A percentile compares a stretch with the other conserved stretches of the same genome.
phyloP scores from a whole-genome alignment of 2,329 filamentous ascomycete genomes.

The Kalmusia sp. region DNA sequence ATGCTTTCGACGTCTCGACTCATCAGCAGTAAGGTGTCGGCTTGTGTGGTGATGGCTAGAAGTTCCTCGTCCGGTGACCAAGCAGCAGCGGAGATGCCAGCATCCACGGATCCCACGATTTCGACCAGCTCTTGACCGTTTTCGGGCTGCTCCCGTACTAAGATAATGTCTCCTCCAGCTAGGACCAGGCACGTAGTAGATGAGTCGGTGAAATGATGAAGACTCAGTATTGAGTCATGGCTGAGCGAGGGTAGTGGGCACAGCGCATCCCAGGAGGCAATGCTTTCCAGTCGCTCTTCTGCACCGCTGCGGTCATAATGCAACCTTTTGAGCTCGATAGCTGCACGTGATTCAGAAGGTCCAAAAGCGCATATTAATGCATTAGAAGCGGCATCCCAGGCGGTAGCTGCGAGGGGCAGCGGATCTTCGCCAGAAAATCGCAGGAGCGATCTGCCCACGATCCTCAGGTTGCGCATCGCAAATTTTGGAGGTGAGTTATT shows the following conservation, averaged over 20 bases:
- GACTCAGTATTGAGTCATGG: constrained; percentile 76
- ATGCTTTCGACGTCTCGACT: constrained; percentile 88
- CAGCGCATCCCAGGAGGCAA: constrained; percentile 89
- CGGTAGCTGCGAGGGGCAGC: constrained; percentile 73
- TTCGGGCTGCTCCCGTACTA: constrained; percentile 75
- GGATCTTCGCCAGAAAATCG: constrained; percentile 63
- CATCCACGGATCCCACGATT: constrained; percentile 93
- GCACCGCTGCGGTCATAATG: constrained; percentile 52
- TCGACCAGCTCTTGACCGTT: constrained; percentile 81
- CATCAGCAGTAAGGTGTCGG: constrained; percentile 86
- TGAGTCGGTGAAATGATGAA: constrained; percentile 87
- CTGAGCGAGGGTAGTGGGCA: constrained; percentile 77
- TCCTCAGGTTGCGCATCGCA: constrained; percentile 86
- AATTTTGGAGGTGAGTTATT: constrained; percentile 5
- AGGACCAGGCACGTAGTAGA: constrained; percentile 81
- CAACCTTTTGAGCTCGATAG: constrained; percentile 74
- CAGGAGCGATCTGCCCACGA: constrained; percentile 70
- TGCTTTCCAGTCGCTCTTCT: constrained; percentile 49
- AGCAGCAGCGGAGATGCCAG: constrained; percentile 83
- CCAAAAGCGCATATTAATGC: constrained; percentile 85
- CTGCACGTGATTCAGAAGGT: constrained; percentile 71
- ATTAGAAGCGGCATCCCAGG: constrained; percentile 84
- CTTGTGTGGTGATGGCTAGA: constrained; percentile 80
- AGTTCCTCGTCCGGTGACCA: constrained; percentile 98
- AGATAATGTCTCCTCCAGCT: constrained; percentile 87